Evolutionary conservation across 31 red algal species (phyloP).

Genomic region (Porphyra umbilicalis): DNA sequence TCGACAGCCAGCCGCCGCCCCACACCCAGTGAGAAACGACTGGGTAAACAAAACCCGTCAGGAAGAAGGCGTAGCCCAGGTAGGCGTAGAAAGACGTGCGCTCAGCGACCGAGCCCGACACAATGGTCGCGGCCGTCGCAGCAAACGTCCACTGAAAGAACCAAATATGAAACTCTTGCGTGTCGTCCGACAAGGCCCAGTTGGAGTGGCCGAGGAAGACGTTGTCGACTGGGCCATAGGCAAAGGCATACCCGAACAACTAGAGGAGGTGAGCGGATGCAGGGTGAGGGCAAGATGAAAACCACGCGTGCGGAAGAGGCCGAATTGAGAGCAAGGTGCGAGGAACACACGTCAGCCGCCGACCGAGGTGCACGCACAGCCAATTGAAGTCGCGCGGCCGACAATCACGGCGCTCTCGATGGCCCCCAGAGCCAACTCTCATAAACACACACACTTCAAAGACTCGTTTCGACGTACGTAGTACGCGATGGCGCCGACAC

Average conservation of each 20-base stretch:
- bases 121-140: constrained; percentile 96
- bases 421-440: too few relatives aligned
- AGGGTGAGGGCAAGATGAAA: too few relatives aligned
- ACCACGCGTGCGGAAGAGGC: too few relatives aligned
- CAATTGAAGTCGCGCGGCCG: too few relatives aligned
- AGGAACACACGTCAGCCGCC: too few relatives aligned
- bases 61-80: constrained; percentile 81
- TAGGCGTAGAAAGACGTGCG: constrained; percentile 76
- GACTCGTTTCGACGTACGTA: too few relatives aligned
- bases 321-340: too few relatives aligned
- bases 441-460: too few relatives aligned
- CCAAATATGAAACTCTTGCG: constrained; percentile 16
- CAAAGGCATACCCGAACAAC: constrained; percentile 86
- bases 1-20: constrained; percentile 41
- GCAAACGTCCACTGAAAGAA: constrained; percentile 97
- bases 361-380: too few relatives aligned
- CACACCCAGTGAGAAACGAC: constrained; percentile 77
- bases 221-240: constrained; percentile 37
- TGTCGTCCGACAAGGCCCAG: constrained; percentile 57
- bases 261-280: too few relatives aligned
- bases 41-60: constrained; percentile 89
- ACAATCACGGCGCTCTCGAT: too few relatives aligned
- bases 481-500: constrained; percentile 88
- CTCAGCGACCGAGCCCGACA: constrained; percentile 91
- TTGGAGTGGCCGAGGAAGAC: constrained; percentile 65